These are phyloP conservation scores for Gryganskiella cystojenkinii DNA, from an alignment of 192 early-diverging fungal genomes.

Conservation along the genomic window DNA sequence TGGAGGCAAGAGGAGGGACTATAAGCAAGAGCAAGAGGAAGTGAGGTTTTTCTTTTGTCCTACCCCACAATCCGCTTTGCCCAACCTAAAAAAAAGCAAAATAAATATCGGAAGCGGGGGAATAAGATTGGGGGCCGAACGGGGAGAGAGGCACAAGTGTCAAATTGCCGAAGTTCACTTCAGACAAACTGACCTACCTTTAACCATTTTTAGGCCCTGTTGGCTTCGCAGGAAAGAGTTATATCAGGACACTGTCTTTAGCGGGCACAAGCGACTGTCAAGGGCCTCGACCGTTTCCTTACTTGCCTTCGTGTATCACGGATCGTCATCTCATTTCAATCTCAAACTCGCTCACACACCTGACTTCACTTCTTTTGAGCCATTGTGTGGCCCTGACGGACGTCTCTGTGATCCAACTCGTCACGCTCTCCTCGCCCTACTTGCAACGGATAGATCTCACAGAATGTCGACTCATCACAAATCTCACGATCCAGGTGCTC, in stretches of 20 bases:
- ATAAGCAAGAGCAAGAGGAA: too few relatives aligned
- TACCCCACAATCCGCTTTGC: not conserved
- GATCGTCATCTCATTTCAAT: slow-evolving; percentile 26
- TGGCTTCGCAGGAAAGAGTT: slow-evolving; percentile 34
- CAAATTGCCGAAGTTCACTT: too few relatives aligned
- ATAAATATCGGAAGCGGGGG: too few relatives aligned
- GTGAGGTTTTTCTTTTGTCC: not conserved
- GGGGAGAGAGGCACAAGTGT: not conserved
- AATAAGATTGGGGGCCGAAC: too few relatives aligned
- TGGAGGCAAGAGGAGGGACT: too few relatives aligned
- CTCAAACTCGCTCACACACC: slow-evolving; percentile 14
- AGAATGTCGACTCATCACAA: slow-evolving; percentile 31
- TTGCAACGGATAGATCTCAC: slow-evolving; percentile 34
- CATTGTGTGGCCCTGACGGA: slow-evolving; percentile 41
- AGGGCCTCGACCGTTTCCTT: slow-evolving; percentile 37
- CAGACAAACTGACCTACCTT: too few relatives aligned
- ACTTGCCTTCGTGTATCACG: slow-evolving; percentile 38
- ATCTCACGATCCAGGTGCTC: slow-evolving; percentile 35
- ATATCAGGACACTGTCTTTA: slow-evolving; percentile 34
- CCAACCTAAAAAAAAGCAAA: not conserved
- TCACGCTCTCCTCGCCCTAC: slow-evolving; percentile 37
- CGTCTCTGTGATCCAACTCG: slow-evolving; percentile 29
- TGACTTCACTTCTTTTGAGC: slow-evolving; percentile 22
- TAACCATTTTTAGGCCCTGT: slow-evolving; percentile 7
- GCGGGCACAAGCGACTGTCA: slow-evolving; percentile 35